phyloP scores from a whole-genome alignment of 331 rosid genomes.

The Erythrophleum ivorense region DNA sequence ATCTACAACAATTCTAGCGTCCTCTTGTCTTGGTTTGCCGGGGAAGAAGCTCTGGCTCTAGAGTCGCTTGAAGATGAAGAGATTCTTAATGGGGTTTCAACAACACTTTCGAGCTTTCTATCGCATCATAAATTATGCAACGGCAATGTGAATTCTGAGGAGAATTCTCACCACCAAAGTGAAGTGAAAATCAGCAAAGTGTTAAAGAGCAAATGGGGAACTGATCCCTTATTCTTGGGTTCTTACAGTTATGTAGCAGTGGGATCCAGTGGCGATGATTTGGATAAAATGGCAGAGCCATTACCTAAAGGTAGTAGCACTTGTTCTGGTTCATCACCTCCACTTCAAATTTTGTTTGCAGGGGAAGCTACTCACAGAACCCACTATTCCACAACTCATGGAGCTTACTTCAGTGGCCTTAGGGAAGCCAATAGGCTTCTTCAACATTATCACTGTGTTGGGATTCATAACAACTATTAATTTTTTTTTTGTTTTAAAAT shows the following conservation, averaged over 20 bases:
- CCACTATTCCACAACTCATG: constrained; percentile 98
- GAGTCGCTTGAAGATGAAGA: constrained; percentile 61
- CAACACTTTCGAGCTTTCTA: constrained; percentile 64
- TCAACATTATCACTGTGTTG: constrained; percentile 76
- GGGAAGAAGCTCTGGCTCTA: constrained; percentile 66
- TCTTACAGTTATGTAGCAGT: constrained; percentile 87
- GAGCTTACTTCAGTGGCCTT: constrained; percentile 96
- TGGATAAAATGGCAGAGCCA: constrained; percentile 91
- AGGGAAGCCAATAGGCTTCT: constrained; percentile 97
- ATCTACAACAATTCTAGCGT: constrained; percentile 61
- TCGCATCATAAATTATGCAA: neutral
- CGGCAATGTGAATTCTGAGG: constrained; percentile 22
- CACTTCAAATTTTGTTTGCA: constrained; percentile 93
- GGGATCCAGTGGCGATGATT: constrained; percentile 95
- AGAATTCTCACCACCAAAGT: constrained; percentile 32
- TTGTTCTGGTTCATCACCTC: constrained; percentile 21
- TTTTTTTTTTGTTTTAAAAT: constrained; percentile 29
- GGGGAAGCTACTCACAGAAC: constrained; percentile 99
- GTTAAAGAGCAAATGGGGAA: constrained; percentile 84
- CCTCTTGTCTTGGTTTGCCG: constrained; percentile 68
- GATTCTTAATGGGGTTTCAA: constrained; percentile 68
- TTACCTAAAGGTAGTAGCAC: constrained; percentile 59
- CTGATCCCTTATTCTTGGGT: constrained; percentile 87
- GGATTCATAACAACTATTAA: constrained; percentile 53
- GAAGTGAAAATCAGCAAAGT: constrained; percentile 63